These are phyloP conservation scores for Phytophthora foliorum DNA, from an alignment of 352 stramenopile species.

Conservation along the genomic window DNA sequence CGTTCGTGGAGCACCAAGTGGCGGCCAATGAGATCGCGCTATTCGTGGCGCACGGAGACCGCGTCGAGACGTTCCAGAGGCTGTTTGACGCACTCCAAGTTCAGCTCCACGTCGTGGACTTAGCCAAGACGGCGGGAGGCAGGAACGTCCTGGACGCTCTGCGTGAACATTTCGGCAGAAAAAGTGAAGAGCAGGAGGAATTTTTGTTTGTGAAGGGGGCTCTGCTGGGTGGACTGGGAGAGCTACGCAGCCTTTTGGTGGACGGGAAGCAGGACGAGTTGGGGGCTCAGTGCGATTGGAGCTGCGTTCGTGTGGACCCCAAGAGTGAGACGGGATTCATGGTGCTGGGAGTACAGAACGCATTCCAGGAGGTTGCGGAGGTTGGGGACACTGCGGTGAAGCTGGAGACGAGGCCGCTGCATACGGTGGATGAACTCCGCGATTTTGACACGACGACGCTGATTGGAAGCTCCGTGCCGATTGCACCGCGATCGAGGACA, in stretches of 20 bases:
- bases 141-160: conserved; percentile 34
- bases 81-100: conserved; percentile 31
- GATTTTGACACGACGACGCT: conserved; percentile 26
- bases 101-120: conserved; percentile 38
- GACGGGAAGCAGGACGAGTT: conserved; percentile 19
- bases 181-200: conserved; percentile 15
- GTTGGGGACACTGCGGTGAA: not conserved
- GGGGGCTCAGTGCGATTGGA: conserved; percentile 23
- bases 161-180: conserved; percentile 9
- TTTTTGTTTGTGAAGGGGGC: conserved; percentile 41
- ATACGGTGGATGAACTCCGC: conserved; percentile 42
- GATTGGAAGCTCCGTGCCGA: conserved; percentile 30
- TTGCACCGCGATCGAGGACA: conserved; percentile 34
- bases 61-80: conserved; percentile 14
- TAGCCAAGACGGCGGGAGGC: conserved; percentile 38
- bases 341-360: conserved; percentile 34
- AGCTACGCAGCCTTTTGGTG: conserved; percentile 31
- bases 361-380: conserved; percentile 26
- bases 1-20: conserved; percentile 31
- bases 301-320: conserved; percentile 31
- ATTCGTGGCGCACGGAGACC: conserved; percentile 17
- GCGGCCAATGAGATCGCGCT: conserved; percentile 25
- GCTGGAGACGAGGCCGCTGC: conserved; percentile 42
- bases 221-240: conserved; percentile 25
- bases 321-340: conserved; percentile 41